Evolutionary conservation across 441 rosid species (phyloP).

Genomic region (Macaranga tanarius): DNA sequence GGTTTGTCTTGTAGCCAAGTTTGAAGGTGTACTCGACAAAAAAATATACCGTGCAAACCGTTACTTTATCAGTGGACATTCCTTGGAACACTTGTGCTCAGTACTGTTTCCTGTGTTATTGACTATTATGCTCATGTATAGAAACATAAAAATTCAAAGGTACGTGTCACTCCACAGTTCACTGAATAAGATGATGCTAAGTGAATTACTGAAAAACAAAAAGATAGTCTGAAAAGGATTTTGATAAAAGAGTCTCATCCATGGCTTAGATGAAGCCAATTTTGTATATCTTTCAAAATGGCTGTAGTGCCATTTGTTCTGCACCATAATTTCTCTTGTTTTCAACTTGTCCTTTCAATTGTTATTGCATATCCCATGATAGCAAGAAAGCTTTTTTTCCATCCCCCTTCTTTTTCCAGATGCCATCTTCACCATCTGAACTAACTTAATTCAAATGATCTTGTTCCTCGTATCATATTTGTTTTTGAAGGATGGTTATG

Average conservation of each 20-base stretch:
- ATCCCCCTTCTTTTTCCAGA: neutral
- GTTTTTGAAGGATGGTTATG: neutral
- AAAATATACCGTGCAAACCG: slow-evolving; percentile 57
- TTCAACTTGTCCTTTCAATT: neutral
- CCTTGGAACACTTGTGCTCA: slow-evolving; percentile 67
- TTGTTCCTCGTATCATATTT: no score
- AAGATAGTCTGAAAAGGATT: neutral
- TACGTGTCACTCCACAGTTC: slow-evolving; percentile 24
- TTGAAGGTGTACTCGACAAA: slow-evolving; percentile 57
- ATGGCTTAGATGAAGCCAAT: neutral
- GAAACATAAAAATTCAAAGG: slow-evolving; percentile 66
- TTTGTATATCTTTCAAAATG: neutral
- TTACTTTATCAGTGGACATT: slow-evolving; percentile 71
- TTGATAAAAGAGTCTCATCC: neutral
- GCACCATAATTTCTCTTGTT: neutral
- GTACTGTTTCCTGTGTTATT: slow-evolving; percentile 52
- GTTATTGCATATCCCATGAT: neutral
- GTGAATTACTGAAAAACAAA: neutral
- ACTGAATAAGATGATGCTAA: neutral
- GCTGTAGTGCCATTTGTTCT: no score
- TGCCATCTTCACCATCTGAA: no score
- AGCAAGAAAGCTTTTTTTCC: neutral
- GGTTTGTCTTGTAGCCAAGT: slow-evolving; percentile 48
- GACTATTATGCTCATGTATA: slow-evolving; percentile 61
- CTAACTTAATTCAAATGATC: no score